Evolutionary conservation across 352 stramenopile species (phyloP), one percentile per base, ranked within the genome.

Genomic region (Pythium oligandrum): DNA sequence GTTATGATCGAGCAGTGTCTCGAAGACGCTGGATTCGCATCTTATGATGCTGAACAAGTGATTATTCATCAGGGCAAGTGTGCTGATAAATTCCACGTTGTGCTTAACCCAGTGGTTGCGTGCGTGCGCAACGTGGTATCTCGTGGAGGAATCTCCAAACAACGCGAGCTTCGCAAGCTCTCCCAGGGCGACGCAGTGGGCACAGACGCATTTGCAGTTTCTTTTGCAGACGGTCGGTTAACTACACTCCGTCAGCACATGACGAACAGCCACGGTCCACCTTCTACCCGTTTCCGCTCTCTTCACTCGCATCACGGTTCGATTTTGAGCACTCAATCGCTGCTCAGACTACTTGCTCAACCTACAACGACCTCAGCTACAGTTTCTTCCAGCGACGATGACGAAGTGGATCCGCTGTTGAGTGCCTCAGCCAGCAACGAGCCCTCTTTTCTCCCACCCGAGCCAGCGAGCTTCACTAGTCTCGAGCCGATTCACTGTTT

Each of bases 401-500:
- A 37, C n/a, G 53, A 48, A 17, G 30, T 68, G 4, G 53, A 35
- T 30, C 48, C 55, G 1, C 61, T 55, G 1, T 11, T 44, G 11
- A 3, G 40, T 26, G 17, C 17, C 17, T 26, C 17, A 26, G 17
- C 17, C 17, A 26, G 17, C 17, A 26, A 26, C 17, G 17, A 26
- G 17, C 17, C 17, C 17, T 26, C 17, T 26, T 44, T 70, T 7
- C 38, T 75, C 4, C 51, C 60, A 6, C 40, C 53, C 1, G 73
- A 85, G 43, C 46, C 64, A 11, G 73, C 71, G 12, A 83, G 59
- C 4, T 80, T 78, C 46, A 76, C 73, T 47, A 75, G 64, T 33
- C 57, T 87, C 10, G 71, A 80, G n/a, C 66, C 77, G 9, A 64
- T 88, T 3, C 68, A 63, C 54, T 86, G 75, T 45, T 70, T 90